Conservation (phyloP, 2,329 filamentous ascomycete species). For the Penicillium sp. region DNA sequence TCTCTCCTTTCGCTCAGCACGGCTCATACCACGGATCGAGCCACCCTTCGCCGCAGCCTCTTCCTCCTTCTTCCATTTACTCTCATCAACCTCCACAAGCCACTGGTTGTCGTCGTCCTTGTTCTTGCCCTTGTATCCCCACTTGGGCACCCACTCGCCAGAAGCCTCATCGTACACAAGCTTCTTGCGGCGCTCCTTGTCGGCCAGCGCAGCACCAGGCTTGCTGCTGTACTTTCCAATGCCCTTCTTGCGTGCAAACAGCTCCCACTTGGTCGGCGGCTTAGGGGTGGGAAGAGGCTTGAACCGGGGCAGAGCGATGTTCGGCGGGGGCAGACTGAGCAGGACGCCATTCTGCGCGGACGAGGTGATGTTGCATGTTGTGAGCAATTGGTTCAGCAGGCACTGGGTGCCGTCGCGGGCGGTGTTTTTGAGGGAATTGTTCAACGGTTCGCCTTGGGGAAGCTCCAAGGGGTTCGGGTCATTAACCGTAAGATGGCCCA, state of each 20-base stretch:
- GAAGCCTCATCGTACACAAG: conserved; percentile 76
- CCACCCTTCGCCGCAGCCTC: conserved; percentile 53
- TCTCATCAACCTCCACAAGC: conserved; percentile 85
- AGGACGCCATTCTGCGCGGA: conserved; percentile 63
- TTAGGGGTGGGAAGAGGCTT: conserved; percentile 82
- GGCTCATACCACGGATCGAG: conserved; percentile 60
- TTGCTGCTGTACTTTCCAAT: conserved; percentile 76
- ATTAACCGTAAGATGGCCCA: conserved; percentile 76
- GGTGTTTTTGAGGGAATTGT: conserved; percentile 63
- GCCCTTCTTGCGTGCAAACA: conserved; percentile 94
- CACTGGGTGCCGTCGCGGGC: conserved; percentile 88
- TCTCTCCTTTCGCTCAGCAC: conserved; percentile 64
- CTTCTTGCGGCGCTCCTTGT: conserved; percentile 60
- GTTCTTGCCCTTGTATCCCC: conserved; percentile 89
- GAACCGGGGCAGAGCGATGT: conserved; percentile 75
- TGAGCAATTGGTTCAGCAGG: conserved; percentile 90
- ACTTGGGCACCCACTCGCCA: conserved; percentile 87
- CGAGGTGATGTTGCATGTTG: conserved; percentile 72
- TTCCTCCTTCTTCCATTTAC: conserved; percentile 64
- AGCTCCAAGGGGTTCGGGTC: conserved; percentile 77
- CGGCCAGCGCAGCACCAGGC: conserved; percentile 53
- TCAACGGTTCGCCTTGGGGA: conserved; percentile 48
- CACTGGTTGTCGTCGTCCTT: conserved; percentile 78
- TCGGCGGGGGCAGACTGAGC: conserved; percentile 66
- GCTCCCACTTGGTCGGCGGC: conserved; percentile 87